phyloP scores from a whole-genome alignment of 164 flowering plant genomes.

The Liquidambar formosana region DNA sequence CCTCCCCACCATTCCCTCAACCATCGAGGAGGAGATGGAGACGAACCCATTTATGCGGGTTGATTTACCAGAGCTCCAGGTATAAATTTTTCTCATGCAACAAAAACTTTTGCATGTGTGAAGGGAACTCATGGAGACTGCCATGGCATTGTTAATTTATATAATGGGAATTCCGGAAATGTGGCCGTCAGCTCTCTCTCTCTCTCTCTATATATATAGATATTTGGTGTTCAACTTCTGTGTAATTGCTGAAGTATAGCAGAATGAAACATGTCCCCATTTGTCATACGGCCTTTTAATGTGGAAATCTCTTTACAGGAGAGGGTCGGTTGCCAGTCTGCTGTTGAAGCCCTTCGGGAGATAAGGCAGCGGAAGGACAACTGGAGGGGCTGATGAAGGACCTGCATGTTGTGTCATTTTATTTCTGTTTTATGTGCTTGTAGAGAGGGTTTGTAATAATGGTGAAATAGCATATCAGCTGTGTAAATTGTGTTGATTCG shows the following conservation, averaged over 20 bases:
- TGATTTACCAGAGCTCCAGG: constrained; percentile 83
- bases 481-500: too few relatives aligned
- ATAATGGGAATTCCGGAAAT: too few relatives aligned
- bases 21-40: constrained; percentile 83
- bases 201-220: too few relatives aligned
- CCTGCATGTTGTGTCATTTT: not conserved
- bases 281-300: not conserved
- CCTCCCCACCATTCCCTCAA: constrained; percentile 85
- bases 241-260: not conserved
- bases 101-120: not conserved
- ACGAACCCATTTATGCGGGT: constrained; percentile 91
- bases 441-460: too few relatives aligned
- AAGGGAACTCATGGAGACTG: not conserved
- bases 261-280: not conserved
- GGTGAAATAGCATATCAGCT: too few relatives aligned
- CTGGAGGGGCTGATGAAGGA: constrained; percentile 61
- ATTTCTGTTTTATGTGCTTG: not conserved
- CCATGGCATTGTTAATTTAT: too few relatives aligned
- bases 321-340: constrained; percentile 53
- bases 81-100: not conserved
- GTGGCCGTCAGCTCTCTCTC: too few relatives aligned
- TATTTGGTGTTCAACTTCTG: not conserved
- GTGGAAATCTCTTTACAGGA: constrained; percentile 36
- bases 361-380: constrained; percentile 74
- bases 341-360: constrained; percentile 66